Percentiles rank a stretch among this genome's conserved stretches.
These are phyloP conservation scores for Picochlorum sp. DNA, from an alignment of 139 green algal species.

Conservation along the genomic window DNA sequence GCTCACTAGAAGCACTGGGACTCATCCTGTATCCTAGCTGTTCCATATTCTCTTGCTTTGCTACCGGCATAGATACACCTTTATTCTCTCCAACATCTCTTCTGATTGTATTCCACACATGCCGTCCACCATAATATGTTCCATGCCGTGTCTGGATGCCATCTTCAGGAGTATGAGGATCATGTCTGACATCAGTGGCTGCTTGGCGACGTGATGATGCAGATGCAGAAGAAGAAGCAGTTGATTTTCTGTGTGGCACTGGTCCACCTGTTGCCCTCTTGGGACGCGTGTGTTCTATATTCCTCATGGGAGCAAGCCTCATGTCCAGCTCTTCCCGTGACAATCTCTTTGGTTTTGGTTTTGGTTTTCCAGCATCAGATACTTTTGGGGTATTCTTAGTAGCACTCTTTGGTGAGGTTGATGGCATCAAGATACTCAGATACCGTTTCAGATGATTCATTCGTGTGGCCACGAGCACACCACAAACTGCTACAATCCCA, in stretches of 20 bases:
- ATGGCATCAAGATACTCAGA: not conserved
- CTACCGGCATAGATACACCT: too few species aligned
- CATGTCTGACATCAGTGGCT: too few species aligned
- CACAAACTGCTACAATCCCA: too few species aligned
- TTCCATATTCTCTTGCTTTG: too few species aligned
- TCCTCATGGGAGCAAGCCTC: not conserved
- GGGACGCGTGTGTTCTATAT: not conserved
- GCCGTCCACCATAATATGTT: constrained; percentile 26
- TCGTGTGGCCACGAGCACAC: too few species aligned
- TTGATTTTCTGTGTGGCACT: not conserved
- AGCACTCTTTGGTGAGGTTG: not conserved
- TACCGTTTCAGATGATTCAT: too few species aligned
- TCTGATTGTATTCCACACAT: constrained; percentile 21
- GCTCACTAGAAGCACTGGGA: not conserved
- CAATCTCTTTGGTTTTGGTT: not conserved
- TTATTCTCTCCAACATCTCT: constrained; percentile 2
- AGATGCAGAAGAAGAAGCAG: too few species aligned
- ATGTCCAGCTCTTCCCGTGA: not conserved
- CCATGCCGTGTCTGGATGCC: constrained; percentile 1
- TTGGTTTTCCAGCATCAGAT: too few species aligned
- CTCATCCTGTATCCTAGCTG: too few species aligned
- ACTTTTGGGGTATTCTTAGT: too few species aligned
- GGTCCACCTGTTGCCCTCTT: not conserved
- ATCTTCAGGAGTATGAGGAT: too few species aligned
- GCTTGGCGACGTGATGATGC: too few species aligned